Conservation (phyloP, 2,329 filamentous ascomycete species). For the Cercospora sp. region DNA sequence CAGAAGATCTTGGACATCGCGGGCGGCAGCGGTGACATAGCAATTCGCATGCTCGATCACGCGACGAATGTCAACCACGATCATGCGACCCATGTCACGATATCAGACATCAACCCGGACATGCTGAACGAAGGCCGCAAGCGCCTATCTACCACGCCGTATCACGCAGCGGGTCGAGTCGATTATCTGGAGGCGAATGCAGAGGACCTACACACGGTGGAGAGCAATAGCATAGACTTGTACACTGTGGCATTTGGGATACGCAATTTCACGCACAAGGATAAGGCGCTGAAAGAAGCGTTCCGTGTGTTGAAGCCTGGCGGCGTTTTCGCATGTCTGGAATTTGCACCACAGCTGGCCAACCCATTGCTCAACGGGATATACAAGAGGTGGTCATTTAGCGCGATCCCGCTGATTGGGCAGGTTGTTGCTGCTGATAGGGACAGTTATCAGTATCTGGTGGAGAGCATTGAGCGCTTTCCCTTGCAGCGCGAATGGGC, state of each 20-base stretch:
- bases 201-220: constrained; percentile 67
- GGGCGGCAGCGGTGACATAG: constrained; percentile 95
- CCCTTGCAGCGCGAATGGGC: constrained; percentile 82
- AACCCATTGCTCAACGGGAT: constrained; percentile 76
- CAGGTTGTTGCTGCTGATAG: constrained; percentile 91
- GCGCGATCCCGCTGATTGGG: constrained; percentile 90
- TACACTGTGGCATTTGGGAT: constrained; percentile 99
- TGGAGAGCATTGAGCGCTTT: constrained; percentile 95
- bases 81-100: constrained; percentile 77
- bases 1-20: constrained; percentile 91
- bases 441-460: constrained; percentile 96
- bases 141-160: constrained; percentile 66
- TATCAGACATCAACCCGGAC: constrained; percentile 92
- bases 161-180: constrained; percentile 57
- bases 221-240: constrained; percentile 75
- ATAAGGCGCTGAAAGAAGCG: constrained; percentile 77
- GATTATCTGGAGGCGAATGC: constrained; percentile 88
- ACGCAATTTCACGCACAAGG: constrained; percentile 93
- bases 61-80: constrained; percentile 79
- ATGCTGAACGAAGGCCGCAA: constrained; percentile 90
- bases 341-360: constrained; percentile 80
- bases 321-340: constrained; percentile 92
- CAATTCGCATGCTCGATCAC: constrained; percentile 92
- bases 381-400: constrained; percentile 96
- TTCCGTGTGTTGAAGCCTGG: constrained; percentile 88